Percentiles rank a stretch among this genome's conserved stretches.
Conservation (phyloP, 2,329 filamentous ascomycete genomes). For the Cyphellophora europaea region DNA sequence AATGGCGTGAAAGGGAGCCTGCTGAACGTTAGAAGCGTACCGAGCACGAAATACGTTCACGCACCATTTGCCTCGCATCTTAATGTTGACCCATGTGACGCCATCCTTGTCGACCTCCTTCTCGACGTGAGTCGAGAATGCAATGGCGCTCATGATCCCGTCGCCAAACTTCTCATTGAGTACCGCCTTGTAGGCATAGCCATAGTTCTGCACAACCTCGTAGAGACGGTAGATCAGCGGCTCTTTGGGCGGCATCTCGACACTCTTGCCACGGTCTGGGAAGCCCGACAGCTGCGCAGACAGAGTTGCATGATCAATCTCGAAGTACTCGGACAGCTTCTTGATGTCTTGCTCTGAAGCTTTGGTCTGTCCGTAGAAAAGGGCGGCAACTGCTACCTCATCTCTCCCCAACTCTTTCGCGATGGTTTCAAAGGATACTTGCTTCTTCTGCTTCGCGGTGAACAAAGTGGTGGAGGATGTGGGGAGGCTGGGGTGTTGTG, state of each 20-base stretch:
- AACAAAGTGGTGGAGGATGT: slow-evolving; percentile 65
- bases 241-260: slow-evolving; percentile 77
- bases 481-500: slow-evolving; percentile 61
- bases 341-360: slow-evolving; percentile 61
- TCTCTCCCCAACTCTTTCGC: slow-evolving; percentile 63
- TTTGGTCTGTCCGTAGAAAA: slow-evolving; percentile 83
- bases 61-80: slow-evolving; percentile 73
- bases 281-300: slow-evolving; percentile 58
- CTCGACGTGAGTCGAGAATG: slow-evolving; percentile 82
- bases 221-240: slow-evolving; percentile 84
- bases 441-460: slow-evolving; percentile 65
- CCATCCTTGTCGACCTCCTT: slow-evolving; percentile 85
- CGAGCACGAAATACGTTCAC: slow-evolving; percentile 19
- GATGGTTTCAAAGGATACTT: slow-evolving; percentile 71
- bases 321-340: slow-evolving; percentile 58
- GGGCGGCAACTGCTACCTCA: slow-evolving; percentile 74
- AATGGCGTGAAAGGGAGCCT: slow-evolving; percentile 40
- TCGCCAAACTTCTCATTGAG: slow-evolving; percentile 92
- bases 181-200: slow-evolving; percentile 90
- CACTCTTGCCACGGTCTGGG: slow-evolving; percentile 68
- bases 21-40: background rate
- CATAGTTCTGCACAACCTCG: slow-evolving; percentile 95
- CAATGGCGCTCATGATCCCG: slow-evolving; percentile 95
- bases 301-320: slow-evolving; percentile 48
- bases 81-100: slow-evolving; percentile 71